Evolutionary conservation across 345 rosid genomes (phyloP), one percentile per base, ranked within the genome.

Genomic region (Bretschneidera sinensis): DNA sequence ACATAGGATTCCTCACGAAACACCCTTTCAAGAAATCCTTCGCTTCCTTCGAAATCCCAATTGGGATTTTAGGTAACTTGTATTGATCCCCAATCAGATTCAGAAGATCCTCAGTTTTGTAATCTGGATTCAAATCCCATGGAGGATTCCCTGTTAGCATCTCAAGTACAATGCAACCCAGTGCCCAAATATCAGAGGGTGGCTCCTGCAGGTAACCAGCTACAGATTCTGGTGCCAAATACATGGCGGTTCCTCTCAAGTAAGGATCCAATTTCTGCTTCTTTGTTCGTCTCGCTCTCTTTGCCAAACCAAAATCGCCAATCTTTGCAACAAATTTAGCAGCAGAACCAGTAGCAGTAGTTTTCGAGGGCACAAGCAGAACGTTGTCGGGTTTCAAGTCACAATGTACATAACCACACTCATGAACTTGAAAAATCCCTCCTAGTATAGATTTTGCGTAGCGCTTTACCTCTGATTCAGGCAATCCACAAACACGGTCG

Each of bases 101-200:
- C n/a, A n/a, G n/a, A n/a, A n/a, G n/a, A n/a, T n/a, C n/a, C n/a
- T n/a, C n/a, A n/a, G n/a, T n/a, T n/a, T n/a, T n/a, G n/a, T n/a
- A n/a, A n/a, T n/a, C n/a, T n/a, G n/a, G n/a, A n/a, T n/a, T n/a
- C n/a, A n/a, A n/a, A n/a, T n/a, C n/a, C 88, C 88, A 83, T 6
- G 79, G 74, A 25, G 9, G 34, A 34, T 68, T 54, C 1, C 83
- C 85, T 0, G 81, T 78, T 6, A 71, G 62, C 83, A 80, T 74
- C 79, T 83, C 81, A n/a, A 76, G 54, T 13, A 80, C 85, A 0
- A 65, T 50, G 43, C 83, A 83, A 0, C 88, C 88, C 17, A 81
- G 66, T 1, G 82, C 75, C 88, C 83, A 83, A 8, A 83, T 48
- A 60, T 83, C 88, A 0, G 63, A 66, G 0, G 74, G 81, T 19